Percentiles rank a stretch among this genome's conserved stretches.
phyloP scores from a whole-genome alignment of 1,284 basidiomycete species.

The Caloboletus inedulis region DNA sequence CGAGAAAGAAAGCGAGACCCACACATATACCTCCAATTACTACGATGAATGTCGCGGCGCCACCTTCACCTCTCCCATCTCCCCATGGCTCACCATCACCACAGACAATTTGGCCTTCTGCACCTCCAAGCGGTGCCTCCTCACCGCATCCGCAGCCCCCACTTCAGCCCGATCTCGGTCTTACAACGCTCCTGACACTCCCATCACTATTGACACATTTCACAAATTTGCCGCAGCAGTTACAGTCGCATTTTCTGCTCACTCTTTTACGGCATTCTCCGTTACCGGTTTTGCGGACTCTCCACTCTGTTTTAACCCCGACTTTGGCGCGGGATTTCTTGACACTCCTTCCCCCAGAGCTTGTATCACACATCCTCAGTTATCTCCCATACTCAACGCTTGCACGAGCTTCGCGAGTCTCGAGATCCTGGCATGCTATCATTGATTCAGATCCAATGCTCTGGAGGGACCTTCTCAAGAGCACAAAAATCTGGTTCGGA shows the following conservation, averaged over 20 bases:
- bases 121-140: conserved; percentile 68
- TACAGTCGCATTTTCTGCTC: conserved; percentile 84
- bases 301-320: conserved; percentile 80
- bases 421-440: conserved; percentile 75
- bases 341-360: conserved; percentile 79
- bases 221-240: conserved; percentile 60
- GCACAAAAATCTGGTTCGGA: conserved; percentile 81
- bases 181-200: conserved; percentile 76
- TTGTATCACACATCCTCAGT: conserved; percentile 77
- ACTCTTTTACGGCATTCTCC: conserved; percentile 82
- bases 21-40: conserved; percentile 53
- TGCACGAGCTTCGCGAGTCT: conserved; percentile 77
- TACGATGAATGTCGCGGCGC: conserved; percentile 65
- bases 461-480: conserved; percentile 78
- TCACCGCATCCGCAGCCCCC: conserved; percentile 67
- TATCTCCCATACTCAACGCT: conserved; percentile 75
- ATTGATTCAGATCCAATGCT: conserved; percentile 83
- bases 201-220: conserved; percentile 77
- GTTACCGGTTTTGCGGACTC: conserved; percentile 75
- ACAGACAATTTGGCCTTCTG: conserved; percentile 70
- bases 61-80: conserved; percentile 77
- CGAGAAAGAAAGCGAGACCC: conserved; percentile 71
- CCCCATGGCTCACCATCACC: conserved; percentile 77
- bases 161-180: conserved; percentile 71
- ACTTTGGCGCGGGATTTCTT: conserved; percentile 86